Base-by-base conservation (phyloP, 2,329 filamentous ascomycete species). In the Colletotrichum zoysiae region DNA sequence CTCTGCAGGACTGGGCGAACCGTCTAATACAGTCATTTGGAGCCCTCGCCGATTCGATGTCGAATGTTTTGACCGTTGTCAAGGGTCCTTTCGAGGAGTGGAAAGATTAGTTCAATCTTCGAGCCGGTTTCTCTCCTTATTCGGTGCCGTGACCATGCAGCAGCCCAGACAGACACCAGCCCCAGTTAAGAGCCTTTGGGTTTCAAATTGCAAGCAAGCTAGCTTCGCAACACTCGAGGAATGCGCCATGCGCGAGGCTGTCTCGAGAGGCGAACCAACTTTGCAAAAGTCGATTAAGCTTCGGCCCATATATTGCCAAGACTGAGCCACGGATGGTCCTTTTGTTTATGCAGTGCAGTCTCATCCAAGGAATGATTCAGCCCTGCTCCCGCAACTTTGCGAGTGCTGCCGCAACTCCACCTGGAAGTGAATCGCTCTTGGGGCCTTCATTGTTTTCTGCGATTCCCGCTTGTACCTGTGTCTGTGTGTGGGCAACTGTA, bases 331-430 rank as follows among this genome's bases (percentile, higher is more conserved):
- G 30, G 30, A 12, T 33, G 20, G 11, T 11, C 20, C 6, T 68
- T 26, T n/a, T 38, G 33, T 16, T 16, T 30, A 51, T 30, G 68
- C 58, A 44, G 42, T 38, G 7, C 20, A 20, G 11, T 46, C 20
- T 38, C 20, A 16, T 20, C 11, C 2, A 51, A 30, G n/a, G 51
- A 23, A 40, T 8, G 50, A 23, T 46, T 76, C 70, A 81, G 35
- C 82, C 81, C 38, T 82, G 81, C 66, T 90, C 82, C 67, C 89
- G 83, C 33, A 92, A 79, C 74, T 82, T 90, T 9, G 89, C 89
- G 72, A 92, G 77, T 20, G 90, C 90, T 42, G 88, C 88, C 57
- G 89, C 88, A 58, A 92, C 81, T 2, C 90, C 89, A 57, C 85
- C 88, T 71, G 85, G 85, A 6, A 92, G 80, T 42, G 85, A 80